Evolutionary conservation across 2,329 filamentous ascomycete species (phyloP).

Genomic region (Magnaporthiopsis rhizophila): DNA sequence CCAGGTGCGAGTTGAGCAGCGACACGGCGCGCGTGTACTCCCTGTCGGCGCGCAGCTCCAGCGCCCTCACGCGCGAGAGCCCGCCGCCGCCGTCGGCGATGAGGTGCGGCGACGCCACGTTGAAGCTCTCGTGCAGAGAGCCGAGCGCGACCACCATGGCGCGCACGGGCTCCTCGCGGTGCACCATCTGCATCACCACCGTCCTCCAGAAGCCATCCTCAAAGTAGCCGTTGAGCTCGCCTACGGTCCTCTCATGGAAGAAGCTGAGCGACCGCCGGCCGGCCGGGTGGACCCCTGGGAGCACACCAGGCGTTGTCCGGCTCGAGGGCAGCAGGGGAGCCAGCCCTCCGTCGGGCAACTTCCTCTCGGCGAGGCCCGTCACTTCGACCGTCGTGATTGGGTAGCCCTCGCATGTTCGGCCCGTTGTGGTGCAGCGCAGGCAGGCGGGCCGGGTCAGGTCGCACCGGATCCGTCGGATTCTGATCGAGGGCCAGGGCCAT

Average conservation of each 20-base stretch:
- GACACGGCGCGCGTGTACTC: background rate
- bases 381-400: background rate
- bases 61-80: background rate
- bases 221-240: background rate
- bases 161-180: background rate
- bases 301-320: background rate
- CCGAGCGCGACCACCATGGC: background rate
- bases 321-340: background rate
- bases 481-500: background rate
- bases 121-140: background rate
- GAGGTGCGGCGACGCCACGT: background rate
- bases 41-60: background rate
- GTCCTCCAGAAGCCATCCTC: background rate
- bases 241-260: background rate
- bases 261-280: background rate
- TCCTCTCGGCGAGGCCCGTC: background rate
- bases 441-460: background rate
- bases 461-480: background rate
- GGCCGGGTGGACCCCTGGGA: background rate
- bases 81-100: background rate
- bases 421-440: background rate
- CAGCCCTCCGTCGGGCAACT: background rate
- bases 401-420: background rate
- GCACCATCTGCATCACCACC: background rate
- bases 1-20: background rate